phyloP scores from a whole-genome alignment of 2,329 filamentous ascomycete genomes.

The Aspergillus japonicus region DNA sequence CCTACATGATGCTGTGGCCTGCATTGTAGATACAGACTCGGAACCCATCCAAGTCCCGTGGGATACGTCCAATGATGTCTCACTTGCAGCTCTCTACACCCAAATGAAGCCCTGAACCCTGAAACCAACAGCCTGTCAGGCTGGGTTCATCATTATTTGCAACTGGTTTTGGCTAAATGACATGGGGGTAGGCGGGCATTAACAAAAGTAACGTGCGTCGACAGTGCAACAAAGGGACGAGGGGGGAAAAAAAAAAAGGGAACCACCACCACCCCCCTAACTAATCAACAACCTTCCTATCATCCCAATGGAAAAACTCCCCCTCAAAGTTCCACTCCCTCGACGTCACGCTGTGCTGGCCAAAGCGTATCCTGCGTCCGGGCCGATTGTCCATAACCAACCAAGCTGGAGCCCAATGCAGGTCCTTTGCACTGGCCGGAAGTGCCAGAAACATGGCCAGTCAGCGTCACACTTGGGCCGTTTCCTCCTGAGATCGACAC shows the following conservation, averaged over 20 bases:
- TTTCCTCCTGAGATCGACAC: conserved; percentile 9
- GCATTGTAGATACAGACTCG: too few species aligned
- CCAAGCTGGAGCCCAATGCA: conserved; percentile 7
- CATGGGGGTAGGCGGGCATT: not conserved
- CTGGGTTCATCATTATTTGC: not conserved
- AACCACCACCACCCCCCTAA: not conserved
- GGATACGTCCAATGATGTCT: not conserved
- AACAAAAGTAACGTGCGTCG: not conserved
- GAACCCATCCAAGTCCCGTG: not conserved
- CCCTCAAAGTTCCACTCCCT: too few species aligned
- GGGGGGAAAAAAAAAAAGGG: not conserved
- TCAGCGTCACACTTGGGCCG: conserved; percentile 8
- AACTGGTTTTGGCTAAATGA: not conserved
- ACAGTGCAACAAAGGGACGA: not conserved
- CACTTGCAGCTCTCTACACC: not conserved
- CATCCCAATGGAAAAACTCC: not conserved
- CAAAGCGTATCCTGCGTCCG: conserved; percentile 5
- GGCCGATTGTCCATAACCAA: conserved; percentile 8
- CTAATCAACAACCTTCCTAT: not conserved
- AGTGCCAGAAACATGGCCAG: conserved; percentile 21
- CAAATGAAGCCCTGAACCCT: not conserved
- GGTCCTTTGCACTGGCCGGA: conserved; percentile 11
- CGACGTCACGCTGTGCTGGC: conserved; percentile 1
- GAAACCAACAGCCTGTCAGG: not conserved
- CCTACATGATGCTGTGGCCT: not conserved